phyloP scores from a whole-genome alignment of 2,329 filamentous ascomycete genomes.

The Epichloe typhina region DNA sequence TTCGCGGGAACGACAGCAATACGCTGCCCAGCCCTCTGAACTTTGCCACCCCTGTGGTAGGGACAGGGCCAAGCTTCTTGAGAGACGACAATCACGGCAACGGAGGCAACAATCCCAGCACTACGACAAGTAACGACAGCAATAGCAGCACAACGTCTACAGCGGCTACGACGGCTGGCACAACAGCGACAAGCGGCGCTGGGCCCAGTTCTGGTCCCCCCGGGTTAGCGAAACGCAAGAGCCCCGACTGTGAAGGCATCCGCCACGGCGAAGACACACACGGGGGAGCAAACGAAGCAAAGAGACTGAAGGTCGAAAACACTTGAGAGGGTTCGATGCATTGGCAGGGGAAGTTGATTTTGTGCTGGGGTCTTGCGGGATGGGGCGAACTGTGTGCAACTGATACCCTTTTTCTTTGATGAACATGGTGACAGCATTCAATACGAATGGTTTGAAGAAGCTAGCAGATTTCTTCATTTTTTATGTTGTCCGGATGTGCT shows the following conservation, averaged over 20 bases:
- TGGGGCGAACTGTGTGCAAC: background rate
- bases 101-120: slow-evolving; percentile 8
- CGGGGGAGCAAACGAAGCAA: slow-evolving; percentile 33
- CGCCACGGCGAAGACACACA: slow-evolving; percentile 25
- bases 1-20: slow-evolving; percentile 58
- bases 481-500: background rate
- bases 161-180: slow-evolving; percentile 5
- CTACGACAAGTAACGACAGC: slow-evolving; percentile 7
- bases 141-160: slow-evolving; percentile 10
- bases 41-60: slow-evolving; percentile 69
- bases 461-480: background rate
- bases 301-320: slow-evolving; percentile 39
- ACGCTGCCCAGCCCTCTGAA: slow-evolving; percentile 86
- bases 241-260: slow-evolving; percentile 34
- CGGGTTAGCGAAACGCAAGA: slow-evolving; percentile 38
- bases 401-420: slow-evolving; percentile 7
- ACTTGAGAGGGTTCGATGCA: background rate
- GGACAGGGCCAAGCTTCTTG: slow-evolving; percentile 48
- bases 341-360: background rate
- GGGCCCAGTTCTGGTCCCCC: slow-evolving; percentile 5
- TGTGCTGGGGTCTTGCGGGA: background rate
- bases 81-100: slow-evolving; percentile 34
- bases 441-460: background rate
- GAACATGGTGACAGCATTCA: background rate
- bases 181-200: slow-evolving; percentile 7